Conservation (phyloP, 2,329 filamentous ascomycete genomes). For the Purpureocillium takamizusanense region DNA sequence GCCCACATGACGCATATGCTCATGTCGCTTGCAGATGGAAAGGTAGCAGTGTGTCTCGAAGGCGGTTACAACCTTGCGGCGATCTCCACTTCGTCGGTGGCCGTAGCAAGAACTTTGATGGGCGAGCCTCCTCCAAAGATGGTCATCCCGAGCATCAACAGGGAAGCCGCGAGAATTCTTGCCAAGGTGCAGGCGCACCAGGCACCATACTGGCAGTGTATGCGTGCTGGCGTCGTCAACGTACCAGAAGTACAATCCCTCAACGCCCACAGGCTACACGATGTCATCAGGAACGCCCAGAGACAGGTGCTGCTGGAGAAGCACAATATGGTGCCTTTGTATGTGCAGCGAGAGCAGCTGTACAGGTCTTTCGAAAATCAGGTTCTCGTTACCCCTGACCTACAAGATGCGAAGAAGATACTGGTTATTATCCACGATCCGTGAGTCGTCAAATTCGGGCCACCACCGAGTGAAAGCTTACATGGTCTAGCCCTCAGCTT, state of each 20-base stretch:
- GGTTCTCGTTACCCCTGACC: constrained; percentile 68
- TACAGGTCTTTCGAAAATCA: constrained; percentile 78
- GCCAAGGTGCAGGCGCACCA: constrained; percentile 52
- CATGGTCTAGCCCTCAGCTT: constrained; percentile 61
- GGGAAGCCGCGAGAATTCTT: constrained; percentile 45
- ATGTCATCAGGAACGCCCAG: constrained; percentile 73
- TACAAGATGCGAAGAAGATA: constrained; percentile 57
- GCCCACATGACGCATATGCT: constrained; percentile 99
- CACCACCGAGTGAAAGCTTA: too few species aligned
- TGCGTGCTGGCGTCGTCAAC: constrained; percentile 60
- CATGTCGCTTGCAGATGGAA: constrained; percentile 86
- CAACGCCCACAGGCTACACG: constrained; percentile 60
- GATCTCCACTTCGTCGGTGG: constrained; percentile 85
- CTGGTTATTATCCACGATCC: constrained; percentile 88
- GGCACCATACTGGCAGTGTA: constrained; percentile 76
- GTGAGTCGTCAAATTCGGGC: constrained; percentile 45
- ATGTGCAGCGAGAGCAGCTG: constrained; percentile 64
- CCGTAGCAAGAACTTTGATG: constrained; percentile 89
- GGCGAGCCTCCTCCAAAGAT: constrained; percentile 73
- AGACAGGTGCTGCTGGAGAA: constrained; percentile 61
- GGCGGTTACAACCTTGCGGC: constrained; percentile 91
- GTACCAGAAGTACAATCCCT: constrained; percentile 40
- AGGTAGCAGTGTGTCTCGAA: constrained; percentile 86
- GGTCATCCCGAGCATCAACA: constrained; percentile 45
- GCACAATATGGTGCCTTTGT: constrained; percentile 70